phyloP scores from a whole-genome alignment of 441 rosid genomes.

The Syzygium syzygioides region DNA sequence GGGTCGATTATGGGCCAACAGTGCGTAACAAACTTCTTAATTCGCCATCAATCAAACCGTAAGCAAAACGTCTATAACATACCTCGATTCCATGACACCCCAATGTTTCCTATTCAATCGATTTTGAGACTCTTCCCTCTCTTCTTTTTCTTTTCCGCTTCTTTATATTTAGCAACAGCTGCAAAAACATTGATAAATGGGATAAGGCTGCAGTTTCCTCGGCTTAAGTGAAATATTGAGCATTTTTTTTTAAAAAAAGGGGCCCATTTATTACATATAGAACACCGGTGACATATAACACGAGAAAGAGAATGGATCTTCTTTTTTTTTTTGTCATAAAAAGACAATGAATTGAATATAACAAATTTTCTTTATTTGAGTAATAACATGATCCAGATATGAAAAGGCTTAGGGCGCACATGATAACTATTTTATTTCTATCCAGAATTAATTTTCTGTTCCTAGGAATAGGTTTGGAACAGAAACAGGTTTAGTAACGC shows the following conservation, averaged over 20 bases:
- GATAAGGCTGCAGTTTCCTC: neutral
- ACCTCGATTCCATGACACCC: neutral
- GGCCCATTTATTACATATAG: neutral
- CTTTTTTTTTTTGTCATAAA: too few relatives aligned
- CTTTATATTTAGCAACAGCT: neutral
- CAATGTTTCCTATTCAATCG: neutral
- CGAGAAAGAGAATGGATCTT: neutral
- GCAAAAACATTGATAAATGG: neutral
- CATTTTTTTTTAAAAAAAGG: neutral
- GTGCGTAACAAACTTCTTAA: neutral
- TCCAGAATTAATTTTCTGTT: too few relatives aligned
- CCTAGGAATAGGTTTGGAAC: too few relatives aligned
- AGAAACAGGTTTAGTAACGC: too few relatives aligned
- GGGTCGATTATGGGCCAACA: neutral
- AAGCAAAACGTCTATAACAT: neutral
- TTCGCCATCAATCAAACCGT: neutral
- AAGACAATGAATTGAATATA: too few relatives aligned
- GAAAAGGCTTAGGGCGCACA: neutral
- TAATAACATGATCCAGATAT: neutral
- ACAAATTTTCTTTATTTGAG: neutral
- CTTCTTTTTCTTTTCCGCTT: neutral
- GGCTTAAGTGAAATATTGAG: neutral
- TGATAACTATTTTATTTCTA: too few relatives aligned
- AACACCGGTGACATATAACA: neutral
- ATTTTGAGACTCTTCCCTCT: neutral